Conservation (phyloP, 805 yeast genomes). For the Schizosaccharomyces cryophilus region DNA sequence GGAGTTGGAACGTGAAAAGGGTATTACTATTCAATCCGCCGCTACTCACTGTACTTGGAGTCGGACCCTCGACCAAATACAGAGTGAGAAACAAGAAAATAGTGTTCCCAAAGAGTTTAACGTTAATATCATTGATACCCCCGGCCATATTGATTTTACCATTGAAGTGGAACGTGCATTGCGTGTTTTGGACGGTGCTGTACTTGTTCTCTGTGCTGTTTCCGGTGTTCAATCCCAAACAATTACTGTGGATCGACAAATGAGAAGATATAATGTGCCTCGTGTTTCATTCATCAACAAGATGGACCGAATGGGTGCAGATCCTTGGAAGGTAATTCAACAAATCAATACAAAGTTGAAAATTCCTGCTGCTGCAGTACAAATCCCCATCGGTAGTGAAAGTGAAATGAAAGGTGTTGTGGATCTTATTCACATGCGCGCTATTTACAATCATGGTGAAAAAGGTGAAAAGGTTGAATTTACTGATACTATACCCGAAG, state of each 20-base stretch:
- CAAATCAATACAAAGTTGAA: slow-evolving; percentile 70
- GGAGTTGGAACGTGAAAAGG: slow-evolving; percentile 96
- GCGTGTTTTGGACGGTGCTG: slow-evolving; percentile 94
- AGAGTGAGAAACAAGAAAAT: slow-evolving; percentile 9
- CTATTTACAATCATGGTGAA: slow-evolving; percentile 66
- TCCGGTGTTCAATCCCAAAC: slow-evolving; percentile 97
- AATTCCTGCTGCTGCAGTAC: slow-evolving; percentile 91
- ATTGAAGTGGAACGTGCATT: slow-evolving; percentile 97
- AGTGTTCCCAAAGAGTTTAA: slow-evolving; percentile 40
- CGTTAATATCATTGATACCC: slow-evolving; percentile 90
- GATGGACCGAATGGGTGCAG: slow-evolving; percentile 98
- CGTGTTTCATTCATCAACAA: slow-evolving; percentile 87
- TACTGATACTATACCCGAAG: slow-evolving; percentile 44
- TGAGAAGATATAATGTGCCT: slow-evolving; percentile 95
- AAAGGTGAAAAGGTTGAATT: slow-evolving; percentile 66
- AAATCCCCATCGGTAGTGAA: slow-evolving; percentile 93
- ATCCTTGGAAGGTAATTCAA: slow-evolving; percentile 85
- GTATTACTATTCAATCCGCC: slow-evolving; percentile 95
- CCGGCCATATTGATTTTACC: slow-evolving; percentile 96
- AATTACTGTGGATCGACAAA: slow-evolving; percentile 94
- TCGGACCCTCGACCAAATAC: slow-evolving; percentile 15
- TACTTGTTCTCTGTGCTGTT: slow-evolving; percentile 92
- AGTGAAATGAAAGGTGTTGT: slow-evolving; percentile 67
- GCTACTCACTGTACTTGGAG: slow-evolving; percentile 97
- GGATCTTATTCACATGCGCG: slow-evolving; percentile 68